Base-by-base conservation (phyloP, 768 basidiomycete genomes). In the Tricholoma hemisulphureum region DNA sequence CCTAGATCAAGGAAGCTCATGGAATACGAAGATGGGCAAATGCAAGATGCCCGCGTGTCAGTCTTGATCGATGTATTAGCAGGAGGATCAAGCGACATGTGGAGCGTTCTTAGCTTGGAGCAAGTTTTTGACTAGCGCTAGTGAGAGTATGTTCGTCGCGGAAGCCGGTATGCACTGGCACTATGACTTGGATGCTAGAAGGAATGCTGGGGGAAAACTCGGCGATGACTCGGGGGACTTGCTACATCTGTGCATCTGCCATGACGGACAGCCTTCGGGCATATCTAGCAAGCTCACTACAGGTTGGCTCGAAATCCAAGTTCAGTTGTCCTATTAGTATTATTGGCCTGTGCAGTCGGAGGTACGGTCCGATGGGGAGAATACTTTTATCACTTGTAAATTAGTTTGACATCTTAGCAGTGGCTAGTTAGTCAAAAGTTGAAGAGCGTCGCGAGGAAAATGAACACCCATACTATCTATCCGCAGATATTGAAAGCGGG, bases 71-170 rank as follows among this genome's bases (percentile, higher is more conserved):
- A 59, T 50, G 75, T 73, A 26, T 61, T 60, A 14, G 74, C 60
- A 2, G 80, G 80, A n/a, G 84, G 69, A 59, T 81, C 78, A 56
- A 83, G 67, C 0, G 74, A 84, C 77, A 14, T 67, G 73, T 5
- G 69, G 71, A 0, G 77, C 72, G 18, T 73, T 71, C 48, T 75
- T 72, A 1, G 63, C 34, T 8, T 69, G 63, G 59, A 85, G 69
- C 3, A 81, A 66, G 7, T 60, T 11, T 23, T 43, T 18, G 51
- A n/a, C 53, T 56, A 18, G 43, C 21, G 52, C 32, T n/a, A 29
- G 24, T 32, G 18, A 31, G 43, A 45, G 26, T 39, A 49, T 46
- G 53, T 43, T n/a, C 48, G 46, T 48, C 55, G 49, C 52, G 37
- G 20, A 53, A 53, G 13, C 52, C 52, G 1, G n/a, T 21, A 26